A percentile compares a stretch with the other conserved stretches of the same genome.
Conservation (phyloP, 78 protist genomes). For the Salpingoeca rosetta region DNA sequence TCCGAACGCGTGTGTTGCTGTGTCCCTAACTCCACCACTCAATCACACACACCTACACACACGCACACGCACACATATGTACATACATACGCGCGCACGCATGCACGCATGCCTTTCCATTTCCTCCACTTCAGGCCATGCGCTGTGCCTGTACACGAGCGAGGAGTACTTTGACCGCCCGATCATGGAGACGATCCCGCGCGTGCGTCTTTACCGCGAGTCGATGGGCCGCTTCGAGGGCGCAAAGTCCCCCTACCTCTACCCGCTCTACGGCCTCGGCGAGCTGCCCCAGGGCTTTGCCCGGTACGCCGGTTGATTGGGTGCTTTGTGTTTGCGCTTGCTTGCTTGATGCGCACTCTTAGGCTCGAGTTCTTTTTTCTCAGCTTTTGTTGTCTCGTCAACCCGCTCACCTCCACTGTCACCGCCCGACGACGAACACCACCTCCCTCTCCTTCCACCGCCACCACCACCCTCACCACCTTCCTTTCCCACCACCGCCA, state of each 20-base stretch:
- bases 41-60: no score
- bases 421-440: no score
- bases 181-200: constrained; percentile 50
- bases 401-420: background rate
- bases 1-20: background rate
- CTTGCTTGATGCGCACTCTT: background rate
- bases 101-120: background rate
- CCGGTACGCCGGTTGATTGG: no score
- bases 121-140: background rate
- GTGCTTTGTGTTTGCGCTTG: no score
- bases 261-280: constrained; percentile 98
- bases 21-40: no score
- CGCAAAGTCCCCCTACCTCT: constrained; percentile 88
- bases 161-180: constrained; percentile 63
- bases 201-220: constrained; percentile 74
- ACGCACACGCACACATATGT: no score
- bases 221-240: constrained; percentile 66
- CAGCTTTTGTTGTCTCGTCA: background rate
- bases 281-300: constrained; percentile 85
- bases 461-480: background rate
- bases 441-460: no score
- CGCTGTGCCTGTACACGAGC: background rate
- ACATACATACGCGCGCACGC: background rate
- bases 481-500: background rate
- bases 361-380: background rate